Conservation (phyloP, 768 basidiomycete genomes). For the Cystobasidium onofrii region DNA sequence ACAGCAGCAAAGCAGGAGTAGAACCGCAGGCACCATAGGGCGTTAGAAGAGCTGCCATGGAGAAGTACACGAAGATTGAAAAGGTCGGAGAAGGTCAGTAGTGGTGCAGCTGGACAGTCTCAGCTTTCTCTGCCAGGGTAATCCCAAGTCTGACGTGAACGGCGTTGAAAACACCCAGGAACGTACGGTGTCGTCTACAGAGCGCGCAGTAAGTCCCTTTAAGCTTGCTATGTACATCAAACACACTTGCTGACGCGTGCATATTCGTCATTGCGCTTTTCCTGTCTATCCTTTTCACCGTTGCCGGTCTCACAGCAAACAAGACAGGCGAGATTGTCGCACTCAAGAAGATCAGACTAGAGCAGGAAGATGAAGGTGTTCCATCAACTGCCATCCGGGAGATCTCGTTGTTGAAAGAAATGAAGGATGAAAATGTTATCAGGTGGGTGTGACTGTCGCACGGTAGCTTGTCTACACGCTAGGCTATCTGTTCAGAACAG, state of each 20-base stretch:
- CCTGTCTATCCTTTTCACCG: not conserved
- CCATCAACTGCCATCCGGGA: constrained; percentile 96
- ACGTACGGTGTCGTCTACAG: constrained; percentile 36
- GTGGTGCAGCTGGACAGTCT: not conserved
- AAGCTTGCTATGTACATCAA: not conserved
- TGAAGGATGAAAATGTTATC: constrained; percentile 93
- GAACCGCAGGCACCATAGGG: not conserved
- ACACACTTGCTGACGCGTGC: not conserved
- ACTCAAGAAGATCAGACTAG: constrained; percentile 95
- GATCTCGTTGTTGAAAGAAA: constrained; percentile 91
- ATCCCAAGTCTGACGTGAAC: not conserved
- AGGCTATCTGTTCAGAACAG: not conserved
- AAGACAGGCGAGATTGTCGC: constrained; percentile 59
- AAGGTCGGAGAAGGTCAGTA: constrained; percentile 80
- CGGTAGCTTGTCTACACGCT: not conserved
- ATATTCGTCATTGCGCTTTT: not conserved
- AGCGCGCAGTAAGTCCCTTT: constrained; percentile 11
- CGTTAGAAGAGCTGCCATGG: constrained; percentile 34
- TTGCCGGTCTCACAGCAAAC: constrained; percentile 11
- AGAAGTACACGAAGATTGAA: constrained; percentile 91
- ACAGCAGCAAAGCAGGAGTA: not conserved
- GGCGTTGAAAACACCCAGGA: not conserved
- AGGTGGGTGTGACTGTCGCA: constrained; percentile 50
- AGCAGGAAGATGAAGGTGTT: constrained; percentile 97
- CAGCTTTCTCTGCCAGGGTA: not conserved